A percentile compares a stretch with the other conserved stretches of the same genome.
Evolutionary conservation across 768 basidiomycete species (phyloP).

Genomic region (Candolleomyces efflorescens): DNA sequence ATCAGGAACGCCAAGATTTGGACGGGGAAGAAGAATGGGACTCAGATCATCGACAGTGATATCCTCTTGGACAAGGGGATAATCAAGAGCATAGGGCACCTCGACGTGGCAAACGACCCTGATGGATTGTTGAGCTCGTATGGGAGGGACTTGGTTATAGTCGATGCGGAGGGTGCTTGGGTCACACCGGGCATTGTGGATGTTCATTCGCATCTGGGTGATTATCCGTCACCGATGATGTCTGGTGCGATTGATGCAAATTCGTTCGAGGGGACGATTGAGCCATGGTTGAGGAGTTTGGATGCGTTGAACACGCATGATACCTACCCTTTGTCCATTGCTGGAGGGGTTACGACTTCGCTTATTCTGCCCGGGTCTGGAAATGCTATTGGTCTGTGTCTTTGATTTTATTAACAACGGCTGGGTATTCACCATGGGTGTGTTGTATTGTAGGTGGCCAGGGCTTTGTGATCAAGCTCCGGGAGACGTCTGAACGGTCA

Average conservation of each 20-base stretch:
- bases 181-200: slow-evolving; percentile 75
- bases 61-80: slow-evolving; percentile 68
- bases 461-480: slow-evolving; percentile 75
- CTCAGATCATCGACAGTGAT: slow-evolving; percentile 59
- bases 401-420: neutral
- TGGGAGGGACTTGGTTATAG: slow-evolving; percentile 36
- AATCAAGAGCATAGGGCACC: slow-evolving; percentile 53
- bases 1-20: slow-evolving; percentile 79
- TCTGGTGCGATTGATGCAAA: slow-evolving; percentile 53
- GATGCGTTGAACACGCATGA: slow-evolving; percentile 83
- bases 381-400: slow-evolving; percentile 51
- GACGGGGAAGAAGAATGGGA: slow-evolving; percentile 73
- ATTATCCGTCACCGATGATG: slow-evolving; percentile 45
- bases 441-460: slow-evolving; percentile 68
- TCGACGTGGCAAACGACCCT: slow-evolving; percentile 23
- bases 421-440: no score
- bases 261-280: slow-evolving; percentile 41
- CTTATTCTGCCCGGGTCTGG: slow-evolving; percentile 73
- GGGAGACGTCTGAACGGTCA: slow-evolving; percentile 65
- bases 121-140: slow-evolving; percentile 18
- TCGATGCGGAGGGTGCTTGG: slow-evolving; percentile 71
- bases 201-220: slow-evolving; percentile 66
- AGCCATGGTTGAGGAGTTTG: slow-evolving; percentile 66
- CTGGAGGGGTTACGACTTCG: slow-evolving; percentile 78
- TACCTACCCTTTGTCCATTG: slow-evolving; percentile 61